Evolutionary conservation across 2,329 filamentous ascomycete genomes (phyloP).

Genomic region (Colletotrichum costaricense): DNA sequence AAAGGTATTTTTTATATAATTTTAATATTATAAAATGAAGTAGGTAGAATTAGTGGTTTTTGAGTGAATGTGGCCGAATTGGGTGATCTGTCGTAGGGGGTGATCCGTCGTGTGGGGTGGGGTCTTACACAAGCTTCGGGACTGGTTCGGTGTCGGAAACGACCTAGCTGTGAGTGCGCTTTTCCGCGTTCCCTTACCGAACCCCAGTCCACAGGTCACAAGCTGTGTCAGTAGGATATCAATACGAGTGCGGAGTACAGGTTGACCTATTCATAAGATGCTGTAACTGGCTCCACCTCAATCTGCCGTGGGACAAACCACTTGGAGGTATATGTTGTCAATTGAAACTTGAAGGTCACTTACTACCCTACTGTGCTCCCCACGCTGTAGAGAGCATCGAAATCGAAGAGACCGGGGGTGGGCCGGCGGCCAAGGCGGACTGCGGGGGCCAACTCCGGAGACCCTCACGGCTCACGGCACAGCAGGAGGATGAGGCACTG

Average conservation of each 20-base stretch:
- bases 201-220: not conserved
- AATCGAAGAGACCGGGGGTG: not conserved
- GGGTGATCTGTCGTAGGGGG: too few relatives aligned
- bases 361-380: not conserved
- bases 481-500: not conserved
- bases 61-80: too few relatives aligned
- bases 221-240: not conserved
- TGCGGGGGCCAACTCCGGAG: not conserved
- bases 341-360: not conserved
- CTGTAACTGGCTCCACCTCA: not conserved
- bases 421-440: not conserved
- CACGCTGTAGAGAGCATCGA: conserved; percentile 6
- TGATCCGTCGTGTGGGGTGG: too few relatives aligned
- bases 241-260: not conserved
- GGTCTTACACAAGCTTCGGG: too few relatives aligned
- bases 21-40: too few relatives aligned
- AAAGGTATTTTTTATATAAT: too few relatives aligned
- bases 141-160: too few relatives aligned
- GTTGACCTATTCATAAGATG: not conserved
- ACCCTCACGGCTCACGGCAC: not conserved
- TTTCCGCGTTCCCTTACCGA: not conserved
- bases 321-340: not conserved
- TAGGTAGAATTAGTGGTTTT: too few relatives aligned
- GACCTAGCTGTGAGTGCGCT: not conserved
- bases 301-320: conserved; percentile 26